phyloP scores from a whole-genome alignment of 345 rosid species.

The Heritiera fomes region DNA sequence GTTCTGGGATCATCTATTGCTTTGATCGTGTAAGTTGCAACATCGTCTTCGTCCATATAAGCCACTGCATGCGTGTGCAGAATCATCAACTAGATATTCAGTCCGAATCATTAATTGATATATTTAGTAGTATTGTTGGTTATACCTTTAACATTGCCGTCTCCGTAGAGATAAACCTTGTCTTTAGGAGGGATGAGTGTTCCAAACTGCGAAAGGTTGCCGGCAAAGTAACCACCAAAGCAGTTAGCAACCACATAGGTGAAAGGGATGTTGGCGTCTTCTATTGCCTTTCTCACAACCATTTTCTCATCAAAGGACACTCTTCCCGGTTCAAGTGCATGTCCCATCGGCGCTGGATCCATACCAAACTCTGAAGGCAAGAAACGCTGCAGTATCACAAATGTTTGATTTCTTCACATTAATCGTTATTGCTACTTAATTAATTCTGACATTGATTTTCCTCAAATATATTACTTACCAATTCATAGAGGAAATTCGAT shows the following conservation, averaged over 20 bases:
- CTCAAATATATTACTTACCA: neutral
- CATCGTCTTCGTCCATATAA: slow-evolving; percentile 69
- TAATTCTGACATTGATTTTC: neutral
- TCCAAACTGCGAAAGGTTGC: slow-evolving; percentile 62
- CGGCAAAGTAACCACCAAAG: slow-evolving; percentile 45
- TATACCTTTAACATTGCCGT: slow-evolving; percentile 73
- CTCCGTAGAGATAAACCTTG: slow-evolving; percentile 55
- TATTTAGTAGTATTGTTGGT: too few relatives aligned
- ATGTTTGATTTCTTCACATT: neutral
- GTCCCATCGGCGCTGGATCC: slow-evolving; percentile 53
- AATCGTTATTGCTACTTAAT: neutral
- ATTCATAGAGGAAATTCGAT: neutral
- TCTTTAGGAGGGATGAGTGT: slow-evolving; percentile 67
- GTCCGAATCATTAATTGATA: neutral
- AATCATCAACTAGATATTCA: neutral
- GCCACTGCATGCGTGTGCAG: slow-evolving; percentile 33
- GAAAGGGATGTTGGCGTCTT: slow-evolving; percentile 70
- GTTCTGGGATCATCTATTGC: slow-evolving; percentile 70
- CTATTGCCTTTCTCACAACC: slow-evolving; percentile 71
- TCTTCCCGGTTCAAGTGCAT: slow-evolving; percentile 79
- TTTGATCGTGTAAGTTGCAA: slow-evolving; percentile 60
- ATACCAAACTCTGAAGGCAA: slow-evolving; percentile 91
- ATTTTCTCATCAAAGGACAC: slow-evolving; percentile 80
- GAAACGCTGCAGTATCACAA: slow-evolving; percentile 51
- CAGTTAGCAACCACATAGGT: slow-evolving; percentile 77